Base-by-base conservation (phyloP, 2,329 filamentous ascomycete species). In the Colletotrichum neosansevieriae region DNA sequence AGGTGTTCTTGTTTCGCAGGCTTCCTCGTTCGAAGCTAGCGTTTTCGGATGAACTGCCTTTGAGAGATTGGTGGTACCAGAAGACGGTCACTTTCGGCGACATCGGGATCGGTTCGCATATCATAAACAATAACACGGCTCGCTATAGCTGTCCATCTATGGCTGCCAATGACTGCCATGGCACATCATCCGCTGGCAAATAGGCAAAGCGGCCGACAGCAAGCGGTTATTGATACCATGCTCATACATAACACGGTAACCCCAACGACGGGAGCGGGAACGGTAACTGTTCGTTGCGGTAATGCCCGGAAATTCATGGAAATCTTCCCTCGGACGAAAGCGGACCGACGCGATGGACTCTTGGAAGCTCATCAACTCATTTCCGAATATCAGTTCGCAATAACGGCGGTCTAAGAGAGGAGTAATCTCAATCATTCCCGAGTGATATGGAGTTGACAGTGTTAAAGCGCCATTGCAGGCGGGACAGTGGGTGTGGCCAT, bases 31-130 rank as follows among this genome's bases (percentile, higher is more conserved):
- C 32, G 40, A 36, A 40, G 21, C 38, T 66, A 47, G 58, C 36
- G 32, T 50, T 19, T 42, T 65, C 51, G 64, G 53, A 60, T 10
- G 65, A 68, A 68, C 65, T 42, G 53, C 38, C 54, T 44, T 11
- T 38, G 65, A 60, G n/a, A 19, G 40, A 29, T 32, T 49, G 32
- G 38, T 47, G 40, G 62, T 38, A 42, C 38, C 53, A 51, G 42
- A 40, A 66, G 10, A 17, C 40, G 15, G 47, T n/a, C 49, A 24
- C n/a, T 11, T 49, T 17, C 54, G 61, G 19, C 29, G 40, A 38
- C 36, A 12, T 42, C 54, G 19, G 44, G 44, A 67, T 44, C 29
- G 15, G 29, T 13, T 32, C 29, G 24, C 45, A 58, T 17, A 42
- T 42, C 24, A 49, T 21, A 53, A 29, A 54, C 38, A 45, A 54